Evolutionary conservation across 2,329 filamentous ascomycete genomes (phyloP).

Genomic region (Colletotrichum simmondsii): DNA sequence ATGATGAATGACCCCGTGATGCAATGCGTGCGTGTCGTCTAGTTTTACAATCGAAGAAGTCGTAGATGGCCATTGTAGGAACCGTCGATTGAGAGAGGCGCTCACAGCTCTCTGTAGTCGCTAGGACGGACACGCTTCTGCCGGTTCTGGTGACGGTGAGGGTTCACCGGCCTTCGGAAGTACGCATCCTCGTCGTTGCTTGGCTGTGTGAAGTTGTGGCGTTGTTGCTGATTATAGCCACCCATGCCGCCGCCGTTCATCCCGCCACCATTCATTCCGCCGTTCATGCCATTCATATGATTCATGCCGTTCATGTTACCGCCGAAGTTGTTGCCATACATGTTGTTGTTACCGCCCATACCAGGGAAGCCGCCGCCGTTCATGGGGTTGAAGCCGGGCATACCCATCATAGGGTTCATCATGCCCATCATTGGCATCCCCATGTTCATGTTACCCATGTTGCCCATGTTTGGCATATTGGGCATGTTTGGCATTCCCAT

Average conservation of each 20-base stretch:
- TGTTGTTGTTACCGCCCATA: conserved; percentile 39
- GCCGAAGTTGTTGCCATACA: conserved; percentile 49
- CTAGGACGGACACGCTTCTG: conserved; percentile 84
- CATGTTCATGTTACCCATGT: conserved; percentile 45
- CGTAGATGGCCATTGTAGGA: background rate
- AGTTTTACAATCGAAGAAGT: conserved; percentile 21
- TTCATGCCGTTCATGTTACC: conserved; percentile 40
- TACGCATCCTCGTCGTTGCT: conserved; percentile 89
- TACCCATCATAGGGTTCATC: conserved; percentile 41
- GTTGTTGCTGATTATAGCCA: conserved; percentile 33
- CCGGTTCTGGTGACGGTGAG: conserved; percentile 86
- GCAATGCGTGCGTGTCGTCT: conserved; percentile 26
- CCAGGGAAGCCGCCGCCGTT: conserved; percentile 39
- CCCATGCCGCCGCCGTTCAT: conserved; percentile 42
- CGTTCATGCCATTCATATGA: conserved; percentile 43
- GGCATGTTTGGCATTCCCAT: conserved; percentile 51
- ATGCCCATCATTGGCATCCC: conserved; percentile 47
- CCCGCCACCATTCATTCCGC: conserved; percentile 44
- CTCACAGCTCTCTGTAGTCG: conserved; percentile 86
- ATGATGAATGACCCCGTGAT: conserved; percentile 19
- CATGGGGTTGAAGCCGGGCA: conserved; percentile 37
- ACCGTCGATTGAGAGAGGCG: background rate
- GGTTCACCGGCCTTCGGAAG: conserved; percentile 95
- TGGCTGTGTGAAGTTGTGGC: conserved; percentile 57
- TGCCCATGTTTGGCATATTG: conserved; percentile 36